Base-by-base conservation (phyloP, 2,329 filamentous ascomycete genomes). In the Paracorniculantispora psalliotae region DNA sequence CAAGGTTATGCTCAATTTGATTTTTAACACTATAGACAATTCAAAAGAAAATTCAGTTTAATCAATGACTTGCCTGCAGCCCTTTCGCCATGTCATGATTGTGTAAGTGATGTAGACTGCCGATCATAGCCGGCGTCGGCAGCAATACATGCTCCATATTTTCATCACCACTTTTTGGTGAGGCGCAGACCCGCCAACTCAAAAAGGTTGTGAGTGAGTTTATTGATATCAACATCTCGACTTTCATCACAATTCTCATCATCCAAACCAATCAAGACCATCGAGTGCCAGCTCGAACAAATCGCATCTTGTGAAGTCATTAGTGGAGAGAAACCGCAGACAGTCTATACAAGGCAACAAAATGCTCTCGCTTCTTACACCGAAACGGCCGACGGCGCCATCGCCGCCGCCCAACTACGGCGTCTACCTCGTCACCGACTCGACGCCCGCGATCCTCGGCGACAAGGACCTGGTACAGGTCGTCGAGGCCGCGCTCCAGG, bases 351-450 rank as follows among this genome's bases (percentile, higher is more conserved):
- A n/a, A n/a, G n/a, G n/a, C n/a, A 49, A 4, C 21, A 21, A 15
- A 12, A 54, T 55, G 52, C 52, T 55, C 28, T 19, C 56, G 21
- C 56, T 44, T 30, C 37, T 58, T 41, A 58, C 47, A 43, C 47
- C 47, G 9, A 58, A 58, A 28, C 56, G 56, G 8, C 47, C 56
- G 9, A 55, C 43, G 53, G 76, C 73, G 68, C 59, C 67, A 58
- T 66, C 77, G 61, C 63, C 72, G 69, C 68, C 55, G 21, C 78
- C 88, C 49, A 86, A 96, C 74, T 92, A 96, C 72, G 87, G 88
- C 51, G 78, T 97, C 41, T 97, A 97, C 71, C 81, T 97, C 60
- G 92, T 97, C 66, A 97, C 92, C 5, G 92, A 97, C 79, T 94
- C 91, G 53, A 96, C 92, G n/a, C 83, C 88, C 15, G 85, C 86